Conservation (phyloP, 1,284 basidiomycete species). For the Ganoderma meredithae region DNA sequence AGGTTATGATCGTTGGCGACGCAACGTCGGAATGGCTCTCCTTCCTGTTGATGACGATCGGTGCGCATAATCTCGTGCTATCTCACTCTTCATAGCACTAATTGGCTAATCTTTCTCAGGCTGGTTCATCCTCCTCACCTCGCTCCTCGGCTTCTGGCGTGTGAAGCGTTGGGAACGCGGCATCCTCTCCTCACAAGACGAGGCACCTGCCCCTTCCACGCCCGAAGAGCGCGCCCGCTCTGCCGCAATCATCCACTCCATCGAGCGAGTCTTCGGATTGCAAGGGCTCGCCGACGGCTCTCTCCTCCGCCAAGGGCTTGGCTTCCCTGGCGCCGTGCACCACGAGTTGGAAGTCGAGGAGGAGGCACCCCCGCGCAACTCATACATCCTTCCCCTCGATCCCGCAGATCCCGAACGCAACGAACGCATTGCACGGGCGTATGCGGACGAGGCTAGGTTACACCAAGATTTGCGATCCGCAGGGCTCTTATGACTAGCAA, state of each 20-base stretch:
- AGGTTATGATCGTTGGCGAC: slow-evolving; percentile 43
- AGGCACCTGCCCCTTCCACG: slow-evolving; percentile 37
- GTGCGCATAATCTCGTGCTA: slow-evolving; percentile 47
- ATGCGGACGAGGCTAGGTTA: slow-evolving; percentile 62
- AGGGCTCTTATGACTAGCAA: slow-evolving; percentile 53
- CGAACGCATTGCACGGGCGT: slow-evolving; percentile 53
- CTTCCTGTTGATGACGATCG: slow-evolving; percentile 93
- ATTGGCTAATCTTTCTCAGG: slow-evolving; percentile 48
- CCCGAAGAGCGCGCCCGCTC: slow-evolving; percentile 35
- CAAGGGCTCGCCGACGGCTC: slow-evolving; percentile 51
- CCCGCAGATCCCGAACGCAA: slow-evolving; percentile 54
- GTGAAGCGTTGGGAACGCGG: slow-evolving; percentile 89
- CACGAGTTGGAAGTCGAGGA: slow-evolving; percentile 40
- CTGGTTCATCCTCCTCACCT: slow-evolving; percentile 92
- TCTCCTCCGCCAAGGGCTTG: slow-evolving; percentile 54
- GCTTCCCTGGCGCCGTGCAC: slow-evolving; percentile 49
- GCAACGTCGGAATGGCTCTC: slow-evolving; percentile 88
- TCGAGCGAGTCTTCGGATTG: slow-evolving; percentile 56
- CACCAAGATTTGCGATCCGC: slow-evolving; percentile 68
- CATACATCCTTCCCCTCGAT: slow-evolving; percentile 53
- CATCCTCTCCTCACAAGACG: slow-evolving; percentile 56
- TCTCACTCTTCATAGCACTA: background rate
- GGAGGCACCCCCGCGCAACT: slow-evolving; percentile 35
- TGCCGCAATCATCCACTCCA: slow-evolving; percentile 39
- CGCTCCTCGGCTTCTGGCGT: slow-evolving; percentile 89